Conservation (phyloP, 495 filamentous ascomycete species). For the Hypoxylon lenormandii region DNA sequence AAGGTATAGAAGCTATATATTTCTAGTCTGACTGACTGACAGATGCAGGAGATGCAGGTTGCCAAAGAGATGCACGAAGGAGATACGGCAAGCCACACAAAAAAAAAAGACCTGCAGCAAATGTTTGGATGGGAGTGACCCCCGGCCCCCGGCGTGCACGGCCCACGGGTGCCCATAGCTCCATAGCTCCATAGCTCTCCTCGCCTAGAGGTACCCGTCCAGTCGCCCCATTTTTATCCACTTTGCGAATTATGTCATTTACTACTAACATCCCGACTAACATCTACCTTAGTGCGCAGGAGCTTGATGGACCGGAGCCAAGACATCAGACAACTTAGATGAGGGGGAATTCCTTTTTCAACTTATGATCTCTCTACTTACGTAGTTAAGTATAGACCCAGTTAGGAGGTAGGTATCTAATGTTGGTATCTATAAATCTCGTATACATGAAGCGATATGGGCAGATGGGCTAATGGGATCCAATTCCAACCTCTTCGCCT, state of each 20-base stretch:
- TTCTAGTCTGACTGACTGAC: too few relatives aligned
- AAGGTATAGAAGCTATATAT: too few relatives aligned
- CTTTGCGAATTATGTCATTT: constrained; percentile 39
- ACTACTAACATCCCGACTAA: neutral
- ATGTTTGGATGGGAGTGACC: constrained; percentile 1
- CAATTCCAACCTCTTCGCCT: neutral
- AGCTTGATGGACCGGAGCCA: neutral
- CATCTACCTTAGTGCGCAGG: neutral
- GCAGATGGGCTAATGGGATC: neutral
- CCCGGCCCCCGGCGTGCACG: constrained; percentile 4
- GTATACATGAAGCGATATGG: neutral
- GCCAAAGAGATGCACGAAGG: too few relatives aligned
- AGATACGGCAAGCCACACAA: neutral
- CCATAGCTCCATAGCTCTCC: neutral
- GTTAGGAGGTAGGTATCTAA: neutral
- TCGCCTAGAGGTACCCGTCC: constrained; percentile 3
- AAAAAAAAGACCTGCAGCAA: neutral
- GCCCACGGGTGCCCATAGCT: constrained; percentile 24
- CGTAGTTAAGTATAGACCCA: neutral
- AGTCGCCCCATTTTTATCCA: constrained; percentile 3
- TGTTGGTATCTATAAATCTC: neutral
- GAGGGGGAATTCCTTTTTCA: neutral
- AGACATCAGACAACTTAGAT: neutral
- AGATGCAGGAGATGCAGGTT: too few relatives aligned
- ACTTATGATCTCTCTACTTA: too few relatives aligned